These are phyloP conservation scores for Camelina laxa DNA, from an alignment of 345 rosid species.

Conservation along the genomic window DNA sequence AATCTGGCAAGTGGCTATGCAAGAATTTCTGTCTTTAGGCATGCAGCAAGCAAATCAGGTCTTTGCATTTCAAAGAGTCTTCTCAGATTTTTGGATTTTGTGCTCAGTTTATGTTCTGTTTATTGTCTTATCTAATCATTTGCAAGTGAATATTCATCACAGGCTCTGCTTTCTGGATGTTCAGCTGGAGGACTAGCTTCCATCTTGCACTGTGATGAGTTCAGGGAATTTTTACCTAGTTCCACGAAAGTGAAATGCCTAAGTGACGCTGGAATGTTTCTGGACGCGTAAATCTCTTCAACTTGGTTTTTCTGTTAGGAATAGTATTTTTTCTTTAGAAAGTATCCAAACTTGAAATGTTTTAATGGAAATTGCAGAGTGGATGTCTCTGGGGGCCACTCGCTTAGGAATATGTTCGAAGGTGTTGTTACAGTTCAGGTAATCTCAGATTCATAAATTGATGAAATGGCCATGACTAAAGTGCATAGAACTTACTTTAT, in stretches of 20 bases:
- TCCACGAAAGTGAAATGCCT: conserved; percentile 82
- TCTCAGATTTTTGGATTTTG: background rate
- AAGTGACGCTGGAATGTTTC: conserved; percentile 94
- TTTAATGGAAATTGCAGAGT: conserved; percentile 50
- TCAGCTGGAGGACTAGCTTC: conserved; percentile 96
- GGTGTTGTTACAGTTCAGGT: conserved; percentile 92
- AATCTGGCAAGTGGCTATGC: conserved; percentile 79
- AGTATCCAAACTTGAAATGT: conserved; percentile 8
- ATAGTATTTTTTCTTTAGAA: background rate
- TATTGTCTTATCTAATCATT: conserved; percentile 17
- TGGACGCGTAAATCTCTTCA: conserved; percentile 63
- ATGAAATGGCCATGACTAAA: background rate
- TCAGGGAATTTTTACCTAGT: conserved; percentile 60
- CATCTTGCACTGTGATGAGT: conserved; percentile 82
- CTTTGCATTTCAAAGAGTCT: conserved; percentile 13
- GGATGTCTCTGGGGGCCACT: conserved; percentile 83
- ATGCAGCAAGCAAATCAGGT: conserved; percentile 83
- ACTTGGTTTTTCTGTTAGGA: conserved; percentile 11
- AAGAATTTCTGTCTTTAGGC: conserved; percentile 71
- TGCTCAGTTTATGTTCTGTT: conserved; percentile 1
- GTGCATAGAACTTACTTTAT: background rate
- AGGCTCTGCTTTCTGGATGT: conserved; percentile 97
- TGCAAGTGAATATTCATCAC: conserved; percentile 29
- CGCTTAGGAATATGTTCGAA: conserved; percentile 64
- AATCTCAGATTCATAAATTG: conserved; percentile 12